Evolutionary conservation across 495 filamentous ascomycete species (phyloP).

Genomic region (Penicillium arizonense): DNA sequence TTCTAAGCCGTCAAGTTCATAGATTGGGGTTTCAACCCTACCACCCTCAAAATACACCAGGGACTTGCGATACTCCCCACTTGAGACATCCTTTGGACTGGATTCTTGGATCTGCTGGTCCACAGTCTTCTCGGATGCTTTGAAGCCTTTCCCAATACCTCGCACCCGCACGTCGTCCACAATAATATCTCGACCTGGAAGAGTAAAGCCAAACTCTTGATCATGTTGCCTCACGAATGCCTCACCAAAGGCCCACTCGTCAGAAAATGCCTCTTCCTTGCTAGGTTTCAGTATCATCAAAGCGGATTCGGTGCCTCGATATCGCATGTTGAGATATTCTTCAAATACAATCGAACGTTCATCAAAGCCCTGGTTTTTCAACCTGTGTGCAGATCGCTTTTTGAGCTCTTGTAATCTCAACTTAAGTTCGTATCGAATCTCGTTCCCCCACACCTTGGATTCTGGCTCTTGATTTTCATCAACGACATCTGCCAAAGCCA

Average conservation of each 20-base stretch:
- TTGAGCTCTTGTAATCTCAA: slow-evolving; percentile 17
- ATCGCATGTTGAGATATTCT: slow-evolving; percentile 50
- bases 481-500: slow-evolving; percentile 94
- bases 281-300: slow-evolving; percentile 54
- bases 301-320: slow-evolving; percentile 47
- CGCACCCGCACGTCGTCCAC: slow-evolving; percentile 89
- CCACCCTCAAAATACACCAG: slow-evolving; percentile 52
- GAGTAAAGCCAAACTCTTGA: slow-evolving; percentile 92
- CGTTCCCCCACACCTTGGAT: slow-evolving; percentile 44
- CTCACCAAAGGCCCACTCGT: slow-evolving; percentile 68
- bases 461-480: slow-evolving; percentile 90
- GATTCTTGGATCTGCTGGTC: slow-evolving; percentile 79
- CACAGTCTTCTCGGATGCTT: slow-evolving; percentile 74
- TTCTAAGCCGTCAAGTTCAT: slow-evolving; percentile 70
- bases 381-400: slow-evolving; percentile 9
- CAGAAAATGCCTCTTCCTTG: slow-evolving; percentile 21
- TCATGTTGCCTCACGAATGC: slow-evolving; percentile 86
- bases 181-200: slow-evolving; percentile 79
- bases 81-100: slow-evolving; percentile 34
- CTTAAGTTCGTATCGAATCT: slow-evolving; percentile 16
- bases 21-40: slow-evolving; percentile 74
- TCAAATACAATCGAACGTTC: slow-evolving; percentile 37
- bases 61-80: slow-evolving; percentile 30
- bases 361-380: slow-evolving; percentile 33
- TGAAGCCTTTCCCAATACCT: slow-evolving; percentile 65